phyloP scores from a whole-genome alignment of 2,329 filamentous ascomycete genomes.

The Trichoderma sp. region DNA sequence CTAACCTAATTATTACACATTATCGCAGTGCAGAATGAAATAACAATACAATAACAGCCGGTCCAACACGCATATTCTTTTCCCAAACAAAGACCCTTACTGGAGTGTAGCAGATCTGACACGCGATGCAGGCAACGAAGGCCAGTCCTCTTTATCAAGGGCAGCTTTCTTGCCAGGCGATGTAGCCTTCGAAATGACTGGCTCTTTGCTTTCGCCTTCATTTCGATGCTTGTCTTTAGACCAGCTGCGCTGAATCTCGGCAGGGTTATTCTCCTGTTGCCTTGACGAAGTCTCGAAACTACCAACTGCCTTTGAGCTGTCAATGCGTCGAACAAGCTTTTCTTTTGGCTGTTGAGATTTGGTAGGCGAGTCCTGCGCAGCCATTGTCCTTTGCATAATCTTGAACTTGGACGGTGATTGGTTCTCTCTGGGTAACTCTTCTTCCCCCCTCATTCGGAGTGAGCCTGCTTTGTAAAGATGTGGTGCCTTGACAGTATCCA shows the following conservation, averaged over 20 bases:
- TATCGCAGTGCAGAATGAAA: background rate
- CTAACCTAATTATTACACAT: background rate
- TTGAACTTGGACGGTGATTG: background rate
- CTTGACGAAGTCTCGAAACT: background rate
- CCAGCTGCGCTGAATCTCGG: background rate
- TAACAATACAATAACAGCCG: background rate
- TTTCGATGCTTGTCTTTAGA: conserved; percentile 3
- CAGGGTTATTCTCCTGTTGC: background rate
- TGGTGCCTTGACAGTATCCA: background rate
- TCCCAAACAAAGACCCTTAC: background rate
- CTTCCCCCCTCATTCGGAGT: background rate
- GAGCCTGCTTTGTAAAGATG: background rate
- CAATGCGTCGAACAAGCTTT: background rate
- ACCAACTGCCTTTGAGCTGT: background rate
- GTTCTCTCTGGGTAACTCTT: background rate
- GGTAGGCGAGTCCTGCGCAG: background rate
- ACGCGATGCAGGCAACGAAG: conserved; percentile 32
- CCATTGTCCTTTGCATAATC: background rate
- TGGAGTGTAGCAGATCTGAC: conserved; percentile 30
- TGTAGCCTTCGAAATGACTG: background rate
- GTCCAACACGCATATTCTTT: background rate
- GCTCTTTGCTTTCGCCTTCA: background rate
- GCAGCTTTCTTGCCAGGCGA: conserved; percentile 3
- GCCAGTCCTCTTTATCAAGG: conserved; percentile 33
- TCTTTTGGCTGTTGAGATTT: background rate